Evolutionary conservation across 179 eudicot species (phyloP).

Genomic region (Drosera spatulata): DNA sequence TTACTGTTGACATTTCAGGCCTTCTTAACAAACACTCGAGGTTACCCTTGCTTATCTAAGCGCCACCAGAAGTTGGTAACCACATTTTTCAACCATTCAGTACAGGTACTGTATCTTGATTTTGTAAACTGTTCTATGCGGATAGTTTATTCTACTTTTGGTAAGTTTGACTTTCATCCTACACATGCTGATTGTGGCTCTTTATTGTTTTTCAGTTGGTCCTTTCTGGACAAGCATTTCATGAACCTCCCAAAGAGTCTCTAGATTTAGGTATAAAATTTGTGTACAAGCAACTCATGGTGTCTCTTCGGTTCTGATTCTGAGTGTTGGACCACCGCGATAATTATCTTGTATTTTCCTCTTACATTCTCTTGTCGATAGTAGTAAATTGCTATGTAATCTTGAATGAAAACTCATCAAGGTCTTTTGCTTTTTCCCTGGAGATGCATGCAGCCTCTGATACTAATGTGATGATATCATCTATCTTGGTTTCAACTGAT

Average conservation of each 20-base stretch:
- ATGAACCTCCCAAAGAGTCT: slow-evolving; percentile 16
- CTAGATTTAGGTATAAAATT: slow-evolving; percentile 16
- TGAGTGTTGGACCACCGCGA: no score
- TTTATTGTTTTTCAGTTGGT: slow-evolving; percentile 37
- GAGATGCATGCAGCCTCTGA: background rate
- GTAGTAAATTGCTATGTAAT: background rate
- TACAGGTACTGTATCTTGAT: slow-evolving; percentile 45
- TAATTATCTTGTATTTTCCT: background rate
- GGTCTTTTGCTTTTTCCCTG: background rate
- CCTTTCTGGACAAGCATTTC: slow-evolving; percentile 45
- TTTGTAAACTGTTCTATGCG: background rate
- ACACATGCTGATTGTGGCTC: no score
- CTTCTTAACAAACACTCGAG: slow-evolving; percentile 82
- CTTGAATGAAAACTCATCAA: background rate
- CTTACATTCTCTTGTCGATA: background rate
- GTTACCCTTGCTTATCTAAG: slow-evolving; percentile 89
- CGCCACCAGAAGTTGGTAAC: slow-evolving; percentile 72
- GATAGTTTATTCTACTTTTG: no score
- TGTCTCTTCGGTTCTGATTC: background rate
- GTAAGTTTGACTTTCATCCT: no score
- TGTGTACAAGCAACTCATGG: slow-evolving; percentile 3
- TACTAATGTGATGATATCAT: background rate
- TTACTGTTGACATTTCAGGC: slow-evolving; percentile 32
- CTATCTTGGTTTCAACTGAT: background rate
- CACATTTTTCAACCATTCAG: slow-evolving; percentile 63